Conservation (phyloP, 2,329 filamentous ascomycete species). For the Sporothrix mexicana region DNA sequence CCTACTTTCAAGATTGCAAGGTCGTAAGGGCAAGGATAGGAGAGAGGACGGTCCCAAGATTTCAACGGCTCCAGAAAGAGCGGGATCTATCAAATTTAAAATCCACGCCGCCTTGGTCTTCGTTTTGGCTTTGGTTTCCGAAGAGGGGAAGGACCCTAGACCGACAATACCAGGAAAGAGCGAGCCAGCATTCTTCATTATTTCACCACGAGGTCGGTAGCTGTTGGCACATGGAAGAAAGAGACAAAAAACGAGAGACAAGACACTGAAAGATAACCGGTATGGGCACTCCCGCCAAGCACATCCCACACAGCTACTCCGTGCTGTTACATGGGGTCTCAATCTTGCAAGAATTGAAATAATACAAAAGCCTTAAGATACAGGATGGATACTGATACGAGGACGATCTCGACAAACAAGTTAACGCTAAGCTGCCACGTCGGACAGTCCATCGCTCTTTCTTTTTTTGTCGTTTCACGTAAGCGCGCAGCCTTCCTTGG, state of each 20-base stretch:
- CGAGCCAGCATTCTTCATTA: background rate
- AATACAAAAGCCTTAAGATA: background rate
- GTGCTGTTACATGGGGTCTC: background rate
- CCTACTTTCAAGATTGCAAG: too few relatives aligned
- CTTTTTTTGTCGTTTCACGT: background rate
- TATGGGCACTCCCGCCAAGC: background rate
- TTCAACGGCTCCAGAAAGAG: background rate
- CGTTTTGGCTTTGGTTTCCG: background rate
- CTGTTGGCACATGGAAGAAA: conserved; percentile 13
- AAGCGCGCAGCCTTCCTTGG: background rate
- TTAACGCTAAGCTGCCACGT: background rate
- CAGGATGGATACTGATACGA: background rate
- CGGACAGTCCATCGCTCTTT: conserved; percentile 13
- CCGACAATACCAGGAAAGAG: conserved; percentile 15
- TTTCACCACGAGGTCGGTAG: background rate
- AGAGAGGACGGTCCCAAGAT: background rate
- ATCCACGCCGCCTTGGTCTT: too few relatives aligned
- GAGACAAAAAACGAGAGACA: too few relatives aligned
- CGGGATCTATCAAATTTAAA: conserved; percentile 20
- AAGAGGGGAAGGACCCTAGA: background rate
- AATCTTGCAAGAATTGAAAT: background rate
- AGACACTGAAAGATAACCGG: background rate
- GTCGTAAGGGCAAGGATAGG: background rate
- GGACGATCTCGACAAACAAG: conserved; percentile 3
- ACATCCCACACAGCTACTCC: background rate